Evolutionary conservation across 768 basidiomycete genomes (phyloP).

Genomic region (Grammothele lineata): DNA sequence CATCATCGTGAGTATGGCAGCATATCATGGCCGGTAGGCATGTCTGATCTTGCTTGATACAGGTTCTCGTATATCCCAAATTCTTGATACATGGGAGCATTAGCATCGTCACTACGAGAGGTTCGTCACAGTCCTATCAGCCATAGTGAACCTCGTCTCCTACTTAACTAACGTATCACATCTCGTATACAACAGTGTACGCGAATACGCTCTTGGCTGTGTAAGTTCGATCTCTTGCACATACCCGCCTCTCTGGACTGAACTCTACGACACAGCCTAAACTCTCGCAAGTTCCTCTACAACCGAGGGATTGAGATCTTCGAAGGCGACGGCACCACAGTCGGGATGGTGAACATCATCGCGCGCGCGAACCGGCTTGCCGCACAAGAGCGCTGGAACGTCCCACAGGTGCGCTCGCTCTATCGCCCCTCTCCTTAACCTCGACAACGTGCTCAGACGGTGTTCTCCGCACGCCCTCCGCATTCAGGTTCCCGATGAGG

Average conservation of each 20-base stretch:
- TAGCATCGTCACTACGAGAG: conserved; percentile 3
- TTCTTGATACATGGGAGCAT: conserved; percentile 4
- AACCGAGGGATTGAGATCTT: neutral
- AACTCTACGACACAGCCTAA: neutral
- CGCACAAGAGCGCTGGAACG: conserved; percentile 3
- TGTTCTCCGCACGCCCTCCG: neutral
- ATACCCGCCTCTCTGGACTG: neutral
- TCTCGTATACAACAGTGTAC: neutral
- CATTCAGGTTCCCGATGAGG: neutral
- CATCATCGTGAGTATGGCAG: neutral
- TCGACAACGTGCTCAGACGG: too few species aligned
- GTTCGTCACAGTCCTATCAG: too few species aligned
- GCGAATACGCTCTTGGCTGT: conserved; percentile 8
- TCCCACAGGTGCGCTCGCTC: conserved; percentile 2
- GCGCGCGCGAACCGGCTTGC: neutral
- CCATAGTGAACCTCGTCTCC: neutral
- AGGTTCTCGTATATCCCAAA: conserved; percentile 1
- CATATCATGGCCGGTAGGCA: too few species aligned
- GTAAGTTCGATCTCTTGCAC: neutral
- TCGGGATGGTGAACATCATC: neutral
- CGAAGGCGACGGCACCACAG: neutral
- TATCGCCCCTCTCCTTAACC: too few species aligned
- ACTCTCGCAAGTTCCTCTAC: conserved; percentile 6
- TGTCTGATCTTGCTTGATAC: too few species aligned
- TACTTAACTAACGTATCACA: neutral